Percentiles rank a stretch among this genome's conserved stretches.
These are phyloP conservation scores for Panicum virgatum DNA, from an alignment of 202 grass and related monocot genomes.

Conservation along the genomic window DNA sequence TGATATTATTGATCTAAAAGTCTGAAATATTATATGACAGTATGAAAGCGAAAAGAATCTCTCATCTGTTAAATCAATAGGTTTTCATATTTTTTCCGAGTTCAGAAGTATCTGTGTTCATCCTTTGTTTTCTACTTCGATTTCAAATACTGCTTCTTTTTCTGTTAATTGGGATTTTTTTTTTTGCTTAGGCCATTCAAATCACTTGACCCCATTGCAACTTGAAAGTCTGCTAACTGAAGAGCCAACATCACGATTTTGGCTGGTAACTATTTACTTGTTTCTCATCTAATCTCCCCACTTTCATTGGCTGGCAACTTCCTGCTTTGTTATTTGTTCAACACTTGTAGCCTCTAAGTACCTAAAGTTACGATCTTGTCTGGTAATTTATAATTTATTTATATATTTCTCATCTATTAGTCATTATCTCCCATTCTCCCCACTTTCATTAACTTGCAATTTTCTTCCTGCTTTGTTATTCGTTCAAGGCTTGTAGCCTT, in stretches of 20 bases:
- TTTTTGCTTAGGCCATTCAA: conserved; percentile 60
- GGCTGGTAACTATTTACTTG: conserved; percentile 72
- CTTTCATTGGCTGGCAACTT: conserved; percentile 10
- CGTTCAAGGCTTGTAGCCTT: neutral
- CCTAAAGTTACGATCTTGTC: conserved; percentile 68
- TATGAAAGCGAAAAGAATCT: neutral
- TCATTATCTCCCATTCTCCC: conserved; percentile 28
- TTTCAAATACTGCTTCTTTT: conserved; percentile 4
- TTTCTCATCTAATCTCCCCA: conserved; percentile 15
- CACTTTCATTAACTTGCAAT: conserved; percentile 8
- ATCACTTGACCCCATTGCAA: conserved; percentile 89
- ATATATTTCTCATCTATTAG: conserved; percentile 16
- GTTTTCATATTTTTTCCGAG: neutral
- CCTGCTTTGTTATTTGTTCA: neutral
- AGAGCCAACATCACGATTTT: conserved; percentile 75
- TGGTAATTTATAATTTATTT: conserved; percentile 79
- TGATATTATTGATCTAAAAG: neutral
- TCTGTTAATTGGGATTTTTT: conserved; percentile 25
- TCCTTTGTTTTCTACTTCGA: conserved; percentile 20
- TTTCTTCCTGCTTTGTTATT: neutral
- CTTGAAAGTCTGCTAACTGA: conserved; percentile 83
- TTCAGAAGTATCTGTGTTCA: neutral
- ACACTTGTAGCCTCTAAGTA: neutral
- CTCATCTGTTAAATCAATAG: neutral
- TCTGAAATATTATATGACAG: conserved; percentile 13